A percentile compares a stretch with the other conserved stretches of the same genome.
These are phyloP conservation scores for Ceratocystis albifundus DNA, from an alignment of 2,329 filamentous ascomycete species.

Conservation along the genomic window DNA sequence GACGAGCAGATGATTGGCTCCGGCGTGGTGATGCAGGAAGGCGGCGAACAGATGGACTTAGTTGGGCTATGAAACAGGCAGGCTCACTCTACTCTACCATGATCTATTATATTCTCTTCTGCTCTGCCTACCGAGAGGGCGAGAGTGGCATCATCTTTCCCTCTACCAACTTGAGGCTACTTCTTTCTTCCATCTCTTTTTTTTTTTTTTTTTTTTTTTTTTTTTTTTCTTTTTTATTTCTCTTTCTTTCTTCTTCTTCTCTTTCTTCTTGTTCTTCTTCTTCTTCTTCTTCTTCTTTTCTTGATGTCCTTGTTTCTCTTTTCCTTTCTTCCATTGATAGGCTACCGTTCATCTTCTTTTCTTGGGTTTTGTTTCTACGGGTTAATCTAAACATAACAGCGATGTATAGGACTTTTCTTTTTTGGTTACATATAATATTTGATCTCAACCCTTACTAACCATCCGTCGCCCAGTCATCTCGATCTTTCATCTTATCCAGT, in stretches of 20 bases:
- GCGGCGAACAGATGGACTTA: conserved; percentile 28
- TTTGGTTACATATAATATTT: neutral
- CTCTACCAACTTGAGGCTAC: neutral
- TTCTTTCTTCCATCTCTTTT: neutral
- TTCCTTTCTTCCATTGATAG: neutral
- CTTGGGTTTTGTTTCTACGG: neutral
- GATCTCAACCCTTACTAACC: neutral
- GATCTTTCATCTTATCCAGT: neutral
- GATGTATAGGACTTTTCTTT: neutral
- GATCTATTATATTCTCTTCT: neutral
- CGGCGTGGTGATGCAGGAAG: conserved; percentile 28
- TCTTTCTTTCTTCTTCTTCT: neutral
- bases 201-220: neutral
- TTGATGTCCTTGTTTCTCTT: neutral
- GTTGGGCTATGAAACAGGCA: conserved; percentile 9
- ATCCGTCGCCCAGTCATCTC: neutral
- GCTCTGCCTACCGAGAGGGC: neutral
- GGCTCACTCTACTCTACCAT: neutral
- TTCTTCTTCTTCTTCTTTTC: neutral
- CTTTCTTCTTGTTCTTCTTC: neutral
- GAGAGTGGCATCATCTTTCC: neutral
- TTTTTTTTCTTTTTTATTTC: neutral
- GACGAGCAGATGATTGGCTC: conserved; percentile 38
- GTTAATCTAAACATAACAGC: conserved; percentile 1
- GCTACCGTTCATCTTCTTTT: neutral